A percentile compares a stretch with the other conserved stretches of the same genome.
These are phyloP conservation scores for Paecilomyces formosus DNA, from an alignment of 2,329 filamentous ascomycete species.

Conservation along the genomic window DNA sequence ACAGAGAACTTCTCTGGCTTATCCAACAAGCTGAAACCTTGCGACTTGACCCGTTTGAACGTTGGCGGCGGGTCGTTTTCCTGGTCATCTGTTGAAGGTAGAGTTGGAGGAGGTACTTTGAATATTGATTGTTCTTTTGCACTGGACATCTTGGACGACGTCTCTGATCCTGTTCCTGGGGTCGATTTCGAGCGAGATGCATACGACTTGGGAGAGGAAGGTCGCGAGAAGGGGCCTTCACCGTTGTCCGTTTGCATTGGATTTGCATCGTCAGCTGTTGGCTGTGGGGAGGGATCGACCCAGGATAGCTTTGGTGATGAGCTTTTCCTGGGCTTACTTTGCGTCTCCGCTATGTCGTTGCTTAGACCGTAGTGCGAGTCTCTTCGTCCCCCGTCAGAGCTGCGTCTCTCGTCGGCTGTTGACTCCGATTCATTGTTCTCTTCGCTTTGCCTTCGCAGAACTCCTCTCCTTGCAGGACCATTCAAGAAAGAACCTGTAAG, in stretches of 20 bases:
- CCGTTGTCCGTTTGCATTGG: constrained; percentile 10
- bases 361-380: constrained; percentile 21
- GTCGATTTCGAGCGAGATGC: constrained; percentile 30
- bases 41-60: constrained; percentile 56
- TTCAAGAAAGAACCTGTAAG: constrained; percentile 70
- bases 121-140: constrained; percentile 48
- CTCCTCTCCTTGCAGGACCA: constrained; percentile 69
- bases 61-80: constrained; percentile 74
- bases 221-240: constrained; percentile 25
- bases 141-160: constrained; percentile 32
- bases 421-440: constrained; percentile 48
- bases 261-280: constrained; percentile 14
- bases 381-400: constrained; percentile 17
- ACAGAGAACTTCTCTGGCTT: constrained; percentile 49
- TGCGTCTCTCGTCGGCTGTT: constrained; percentile 19
- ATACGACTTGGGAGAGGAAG: constrained; percentile 27
- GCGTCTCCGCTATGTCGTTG: constrained; percentile 12
- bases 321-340: constrained; percentile 18
- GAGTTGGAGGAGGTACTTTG: constrained; percentile 49
- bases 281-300: constrained; percentile 25
- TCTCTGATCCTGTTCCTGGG: constrained; percentile 34
- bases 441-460: constrained; percentile 54
- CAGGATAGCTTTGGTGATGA: constrained; percentile 30
- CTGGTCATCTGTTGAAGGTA: constrained; percentile 65
- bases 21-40: constrained; percentile 48